Conservation (phyloP, 352 stramenopile species). For the Phytophthora brassicae region DNA sequence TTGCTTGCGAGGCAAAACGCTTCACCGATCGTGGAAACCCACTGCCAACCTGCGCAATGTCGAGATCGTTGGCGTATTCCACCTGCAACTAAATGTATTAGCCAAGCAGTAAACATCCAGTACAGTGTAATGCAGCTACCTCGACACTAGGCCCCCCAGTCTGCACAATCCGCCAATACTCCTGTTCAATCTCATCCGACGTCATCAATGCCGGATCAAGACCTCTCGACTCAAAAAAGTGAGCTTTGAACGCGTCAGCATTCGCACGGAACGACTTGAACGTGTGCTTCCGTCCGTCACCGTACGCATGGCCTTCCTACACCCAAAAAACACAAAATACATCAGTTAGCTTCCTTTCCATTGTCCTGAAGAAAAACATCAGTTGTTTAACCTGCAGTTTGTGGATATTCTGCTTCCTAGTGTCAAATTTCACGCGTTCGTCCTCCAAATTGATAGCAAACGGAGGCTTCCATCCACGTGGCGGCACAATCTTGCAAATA, state of each 20-base stretch:
- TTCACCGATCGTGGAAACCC: constrained; percentile 62
- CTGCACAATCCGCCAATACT: constrained; percentile 90
- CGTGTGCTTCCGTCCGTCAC: constrained; percentile 56
- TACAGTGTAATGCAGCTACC: constrained; percentile 6
- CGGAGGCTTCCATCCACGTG: constrained; percentile 89
- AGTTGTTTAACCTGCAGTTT: constrained; percentile 53
- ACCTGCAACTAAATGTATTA: constrained; percentile 45
- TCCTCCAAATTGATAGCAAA: constrained; percentile 74
- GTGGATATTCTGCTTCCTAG: constrained; percentile 94
- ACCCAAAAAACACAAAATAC: constrained; percentile 6
- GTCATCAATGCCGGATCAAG: constrained; percentile 43
- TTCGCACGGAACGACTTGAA: constrained; percentile 68
- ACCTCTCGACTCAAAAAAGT: constrained; percentile 51
- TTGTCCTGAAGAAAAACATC: no score
- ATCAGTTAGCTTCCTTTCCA: no score
- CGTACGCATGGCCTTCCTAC: constrained; percentile 70
- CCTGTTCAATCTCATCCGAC: constrained; percentile 76
- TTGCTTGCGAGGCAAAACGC: constrained; percentile 32
- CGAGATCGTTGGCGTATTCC: constrained; percentile 91
- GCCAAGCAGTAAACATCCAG: not conserved
- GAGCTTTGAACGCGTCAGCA: constrained; percentile 53
- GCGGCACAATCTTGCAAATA: constrained; percentile 99
- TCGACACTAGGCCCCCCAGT: constrained; percentile 40
- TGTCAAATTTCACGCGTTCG: constrained; percentile 78
- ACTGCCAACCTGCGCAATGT: constrained; percentile 78